Percentiles rank a stretch among this genome's conserved stretches.
phyloP scores from a whole-genome alignment of 768 basidiomycete species.

The Lentinula guzmanii region DNA sequence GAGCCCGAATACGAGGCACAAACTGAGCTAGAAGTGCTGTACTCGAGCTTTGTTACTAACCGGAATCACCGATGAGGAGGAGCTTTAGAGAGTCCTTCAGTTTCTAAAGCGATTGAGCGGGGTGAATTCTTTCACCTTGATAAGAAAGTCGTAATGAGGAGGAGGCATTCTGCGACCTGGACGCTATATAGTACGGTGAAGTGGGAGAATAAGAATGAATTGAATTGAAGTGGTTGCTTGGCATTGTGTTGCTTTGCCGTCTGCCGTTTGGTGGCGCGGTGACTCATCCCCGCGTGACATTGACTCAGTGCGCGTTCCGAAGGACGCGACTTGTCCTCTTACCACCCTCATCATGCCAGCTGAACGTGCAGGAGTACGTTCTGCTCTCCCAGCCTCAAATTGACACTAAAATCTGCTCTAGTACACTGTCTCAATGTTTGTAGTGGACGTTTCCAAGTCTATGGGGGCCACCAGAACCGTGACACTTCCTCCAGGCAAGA shows the following conservation, averaged over 20 bases:
- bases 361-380: constrained; percentile 72
- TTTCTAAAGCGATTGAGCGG: constrained; percentile 1
- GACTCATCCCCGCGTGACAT: not conserved
- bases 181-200: not conserved
- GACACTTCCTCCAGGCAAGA: constrained; percentile 44
- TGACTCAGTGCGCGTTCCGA: not conserved
- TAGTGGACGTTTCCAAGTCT: constrained; percentile 82
- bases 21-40: not conserved
- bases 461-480: constrained; percentile 68
- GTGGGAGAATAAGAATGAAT: not conserved
- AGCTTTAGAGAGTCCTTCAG: constrained; percentile 44
- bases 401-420: constrained; percentile 23
- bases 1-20: not conserved
- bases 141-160: constrained; percentile 95
- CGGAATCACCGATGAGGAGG: constrained; percentile 94
- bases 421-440: constrained; percentile 86
- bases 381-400: not conserved
- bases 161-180: constrained; percentile 57
- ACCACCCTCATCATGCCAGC: constrained; percentile 51
- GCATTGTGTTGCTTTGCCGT: not conserved
- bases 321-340: not conserved
- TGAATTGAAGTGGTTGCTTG: not conserved
- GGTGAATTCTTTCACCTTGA: constrained; percentile 57
- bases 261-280: not conserved
- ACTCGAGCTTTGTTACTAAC: constrained; percentile 32